Percentiles rank a stretch among this genome's conserved stretches.
phyloP scores from a whole-genome alignment of 345 rosid species.

The Hibiscus trionum region DNA sequence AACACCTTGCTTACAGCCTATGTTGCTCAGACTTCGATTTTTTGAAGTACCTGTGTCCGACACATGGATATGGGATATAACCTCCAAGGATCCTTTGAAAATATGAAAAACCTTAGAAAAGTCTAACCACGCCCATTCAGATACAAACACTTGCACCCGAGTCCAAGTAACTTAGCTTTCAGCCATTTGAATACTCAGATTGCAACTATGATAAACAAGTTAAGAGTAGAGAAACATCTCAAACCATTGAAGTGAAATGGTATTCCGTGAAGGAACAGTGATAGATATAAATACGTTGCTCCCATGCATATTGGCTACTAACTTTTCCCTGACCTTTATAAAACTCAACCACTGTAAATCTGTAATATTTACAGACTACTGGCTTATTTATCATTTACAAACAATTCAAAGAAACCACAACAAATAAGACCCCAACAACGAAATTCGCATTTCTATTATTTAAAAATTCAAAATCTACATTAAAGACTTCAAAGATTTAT shows the following conservation, averaged over 20 bases:
- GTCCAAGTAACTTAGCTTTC: too few species aligned
- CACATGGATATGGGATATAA: too few species aligned
- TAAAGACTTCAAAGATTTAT: not conserved
- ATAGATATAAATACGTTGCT: too few species aligned
- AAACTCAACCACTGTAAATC: not conserved
- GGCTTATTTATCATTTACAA: not conserved
- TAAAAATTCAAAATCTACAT: not conserved
- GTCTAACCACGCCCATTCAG: too few species aligned
- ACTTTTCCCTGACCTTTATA: not conserved
- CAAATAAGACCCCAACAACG: too few species aligned
- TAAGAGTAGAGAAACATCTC: not conserved
- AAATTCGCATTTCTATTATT: not conserved
- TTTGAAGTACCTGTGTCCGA: too few species aligned
- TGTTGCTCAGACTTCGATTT: too few species aligned
- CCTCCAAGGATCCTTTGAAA: too few species aligned
- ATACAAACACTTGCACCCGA: too few species aligned
- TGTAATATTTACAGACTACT: not conserved
- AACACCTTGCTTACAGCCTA: not conserved
- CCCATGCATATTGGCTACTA: not conserved
- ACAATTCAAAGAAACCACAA: not conserved
- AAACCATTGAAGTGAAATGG: not conserved
- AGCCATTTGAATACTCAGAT: not conserved
- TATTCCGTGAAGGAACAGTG: too few species aligned
- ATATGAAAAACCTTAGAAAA: too few species aligned
- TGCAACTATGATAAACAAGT: not conserved